Conservation (phyloP, 2,329 filamentous ascomycete species). For the Trichoderma sp. region DNA sequence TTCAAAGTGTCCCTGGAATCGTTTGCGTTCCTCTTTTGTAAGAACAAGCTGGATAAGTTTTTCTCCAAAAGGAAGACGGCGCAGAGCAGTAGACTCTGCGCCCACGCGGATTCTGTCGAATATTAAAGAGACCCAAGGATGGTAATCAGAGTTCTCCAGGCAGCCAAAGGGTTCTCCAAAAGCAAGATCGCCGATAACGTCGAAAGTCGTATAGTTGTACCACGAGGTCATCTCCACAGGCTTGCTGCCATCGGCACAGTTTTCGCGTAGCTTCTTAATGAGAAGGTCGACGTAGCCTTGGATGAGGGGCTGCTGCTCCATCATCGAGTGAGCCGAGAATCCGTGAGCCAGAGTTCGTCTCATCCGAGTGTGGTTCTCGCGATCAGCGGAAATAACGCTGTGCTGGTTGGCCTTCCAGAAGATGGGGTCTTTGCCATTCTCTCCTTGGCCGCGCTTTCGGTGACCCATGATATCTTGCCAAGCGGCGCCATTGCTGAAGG, state of each 20-base stretch:
- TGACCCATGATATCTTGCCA: slow-evolving; percentile 32
- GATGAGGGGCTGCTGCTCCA: slow-evolving; percentile 39
- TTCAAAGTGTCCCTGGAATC: neutral
- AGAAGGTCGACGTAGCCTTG: slow-evolving; percentile 36
- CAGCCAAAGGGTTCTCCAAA: slow-evolving; percentile 39
- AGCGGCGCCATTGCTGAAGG: slow-evolving; percentile 14
- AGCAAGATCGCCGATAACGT: slow-evolving; percentile 38
- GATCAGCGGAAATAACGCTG: slow-evolving; percentile 31
- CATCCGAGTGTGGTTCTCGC: slow-evolving; percentile 33
- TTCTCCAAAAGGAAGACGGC: slow-evolving; percentile 6
- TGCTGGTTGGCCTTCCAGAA: slow-evolving; percentile 5
- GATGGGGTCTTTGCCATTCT: slow-evolving; percentile 27
- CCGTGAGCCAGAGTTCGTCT: slow-evolving; percentile 35
- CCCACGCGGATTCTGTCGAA: slow-evolving; percentile 29
- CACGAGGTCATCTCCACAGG: slow-evolving; percentile 34
- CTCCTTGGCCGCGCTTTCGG: slow-evolving; percentile 28
- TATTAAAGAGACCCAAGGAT: slow-evolving; percentile 36
- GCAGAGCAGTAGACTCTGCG: neutral
- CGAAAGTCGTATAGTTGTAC: slow-evolving; percentile 39
- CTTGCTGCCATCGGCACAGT: slow-evolving; percentile 24
- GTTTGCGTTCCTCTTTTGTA: neutral
- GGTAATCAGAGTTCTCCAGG: slow-evolving; percentile 33
- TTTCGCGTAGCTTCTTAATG: slow-evolving; percentile 31
- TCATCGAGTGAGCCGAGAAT: slow-evolving; percentile 38
- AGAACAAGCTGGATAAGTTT: slow-evolving; percentile 2